Percentiles rank a stretch among this genome's conserved stretches.
phyloP scores from a whole-genome alignment of 2,329 filamentous ascomycete species.

The Sporothrix dimorphospora region DNA sequence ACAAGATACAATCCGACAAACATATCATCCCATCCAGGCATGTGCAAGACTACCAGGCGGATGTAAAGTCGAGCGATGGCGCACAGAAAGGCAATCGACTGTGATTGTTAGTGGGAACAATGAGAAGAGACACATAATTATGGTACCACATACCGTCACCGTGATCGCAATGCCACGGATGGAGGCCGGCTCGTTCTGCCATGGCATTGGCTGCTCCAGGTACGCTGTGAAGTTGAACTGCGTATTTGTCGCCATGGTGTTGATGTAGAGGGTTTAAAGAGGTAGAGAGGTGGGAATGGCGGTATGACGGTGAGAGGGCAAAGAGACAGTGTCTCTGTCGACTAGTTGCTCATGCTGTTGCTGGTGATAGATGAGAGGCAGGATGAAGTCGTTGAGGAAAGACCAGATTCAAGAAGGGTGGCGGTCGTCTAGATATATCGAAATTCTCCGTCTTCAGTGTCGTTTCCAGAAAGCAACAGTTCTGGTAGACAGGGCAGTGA shows the following conservation, averaged over 20 bases:
- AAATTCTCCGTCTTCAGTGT: background rate
- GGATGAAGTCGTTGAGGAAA: background rate
- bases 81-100: constrained; percentile 20
- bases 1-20: constrained; percentile 30
- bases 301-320: background rate
- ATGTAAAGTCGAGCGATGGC: constrained; percentile 29
- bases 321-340: background rate
- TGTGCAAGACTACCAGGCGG: constrained; percentile 11
- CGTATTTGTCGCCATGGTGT: background rate
- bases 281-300: background rate
- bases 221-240: constrained; percentile 25
- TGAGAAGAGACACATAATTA: background rate
- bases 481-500: background rate
- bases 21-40: constrained; percentile 31
- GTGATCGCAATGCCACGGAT: constrained; percentile 24
- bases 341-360: background rate
- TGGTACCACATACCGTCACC: background rate
- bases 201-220: constrained; percentile 23
- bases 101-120: background rate
- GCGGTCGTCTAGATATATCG: background rate
- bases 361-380: background rate
- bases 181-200: constrained; percentile 27
- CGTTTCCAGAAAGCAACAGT: background rate
- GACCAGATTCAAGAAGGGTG: background rate
- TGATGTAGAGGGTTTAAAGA: background rate